Evolutionary conservation across 208 protist species (phyloP), one percentile per base, ranked within the genome.

Genomic region (Leishmania braziliensis): DNA sequence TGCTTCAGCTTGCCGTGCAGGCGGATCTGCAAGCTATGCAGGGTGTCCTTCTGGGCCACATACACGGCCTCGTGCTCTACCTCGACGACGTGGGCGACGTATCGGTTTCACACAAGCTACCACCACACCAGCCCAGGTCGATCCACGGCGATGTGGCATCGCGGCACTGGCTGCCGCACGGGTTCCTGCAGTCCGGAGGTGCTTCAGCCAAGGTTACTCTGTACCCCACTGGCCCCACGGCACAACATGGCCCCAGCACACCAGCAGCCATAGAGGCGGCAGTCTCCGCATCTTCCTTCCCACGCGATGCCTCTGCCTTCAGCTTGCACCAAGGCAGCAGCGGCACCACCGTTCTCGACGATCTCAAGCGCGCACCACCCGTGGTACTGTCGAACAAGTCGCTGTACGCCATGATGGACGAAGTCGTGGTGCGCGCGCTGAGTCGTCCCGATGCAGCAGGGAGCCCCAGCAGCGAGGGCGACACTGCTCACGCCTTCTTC

Each of bases 1-100:
- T 93, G 26, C 80, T 91, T 69, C 87, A 72, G 53, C 75, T 85
- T 33, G 84, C 82, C 3, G 84, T 89, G 36, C 60, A 78, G 65
- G 72, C 81, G 43, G 46, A 75, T 53, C 62, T 83, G n/a, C 50
- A 81, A 39, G 73, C 77, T n/a, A 80, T 79, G 66, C 90, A 93
- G 66, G 74, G 82, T 51, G 76, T 86, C 46, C 80, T 93, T 51
- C 83, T 93, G 33, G 82, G 81, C 18, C 86, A 91, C 80, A 36
- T 93, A 18, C 69, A 84, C 29, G 63, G 81, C 18, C 65, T 82
- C 2, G 79, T 87, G 33, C 65, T 84, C 39, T 88, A 89, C 76
- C 54, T 93, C 48, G 84, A 90, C 66, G 79, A 76, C 33, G 66
- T 65, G 12, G 29, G 62, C 9, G 56, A 36, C 56, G 53, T 33